A percentile compares a stretch with the other conserved stretches of the same genome.
Evolutionary conservation across 1,284 basidiomycete species (phyloP).

Genomic region (Sporisorium reilianum): DNA sequence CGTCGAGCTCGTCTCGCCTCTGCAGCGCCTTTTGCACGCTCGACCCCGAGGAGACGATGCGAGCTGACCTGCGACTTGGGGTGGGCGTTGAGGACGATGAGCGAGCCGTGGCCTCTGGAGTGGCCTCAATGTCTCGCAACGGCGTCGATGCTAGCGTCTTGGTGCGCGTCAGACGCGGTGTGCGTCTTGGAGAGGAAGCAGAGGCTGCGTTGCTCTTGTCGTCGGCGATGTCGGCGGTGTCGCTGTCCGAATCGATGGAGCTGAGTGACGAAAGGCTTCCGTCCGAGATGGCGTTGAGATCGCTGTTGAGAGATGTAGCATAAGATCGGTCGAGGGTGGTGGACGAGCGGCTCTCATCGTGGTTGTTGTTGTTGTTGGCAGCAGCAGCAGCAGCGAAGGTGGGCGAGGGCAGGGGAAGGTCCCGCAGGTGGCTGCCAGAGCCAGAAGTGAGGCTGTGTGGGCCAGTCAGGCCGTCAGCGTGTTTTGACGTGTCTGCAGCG

Average conservation of each 20-base stretch:
- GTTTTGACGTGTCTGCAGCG: constrained; percentile 4
- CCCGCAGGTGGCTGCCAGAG: background rate
- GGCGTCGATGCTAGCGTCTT: background rate
- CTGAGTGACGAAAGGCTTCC: constrained; percentile 31
- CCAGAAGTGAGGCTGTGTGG: background rate
- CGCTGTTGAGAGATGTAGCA: constrained; percentile 34
- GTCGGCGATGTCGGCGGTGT: constrained; percentile 3
- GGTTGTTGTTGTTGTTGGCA: constrained; percentile 7
- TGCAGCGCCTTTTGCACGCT: constrained; percentile 46
- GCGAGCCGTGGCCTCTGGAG: background rate
- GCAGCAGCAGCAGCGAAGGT: constrained; percentile 1
- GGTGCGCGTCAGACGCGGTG: background rate
- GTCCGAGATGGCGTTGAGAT: constrained; percentile 24
- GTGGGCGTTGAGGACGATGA: constrained; percentile 22
- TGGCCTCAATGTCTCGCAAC: constrained; percentile 6
- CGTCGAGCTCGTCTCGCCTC: constrained; percentile 49
- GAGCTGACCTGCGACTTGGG: constrained; percentile 42
- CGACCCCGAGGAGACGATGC: constrained; percentile 42
- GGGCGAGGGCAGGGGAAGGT: background rate
- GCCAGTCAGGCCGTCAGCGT: background rate
- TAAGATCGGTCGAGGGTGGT: constrained; percentile 28
- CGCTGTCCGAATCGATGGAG: constrained; percentile 33
- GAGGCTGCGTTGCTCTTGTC: background rate
- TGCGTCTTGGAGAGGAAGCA: constrained; percentile 5
- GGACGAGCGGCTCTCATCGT: constrained; percentile 15